A percentile compares a stretch with the other conserved stretches of the same genome.
These are phyloP conservation scores for Plasmodium vinckei DNA, from an alignment of 169 alveolate genomes.

Conservation along the genomic window DNA sequence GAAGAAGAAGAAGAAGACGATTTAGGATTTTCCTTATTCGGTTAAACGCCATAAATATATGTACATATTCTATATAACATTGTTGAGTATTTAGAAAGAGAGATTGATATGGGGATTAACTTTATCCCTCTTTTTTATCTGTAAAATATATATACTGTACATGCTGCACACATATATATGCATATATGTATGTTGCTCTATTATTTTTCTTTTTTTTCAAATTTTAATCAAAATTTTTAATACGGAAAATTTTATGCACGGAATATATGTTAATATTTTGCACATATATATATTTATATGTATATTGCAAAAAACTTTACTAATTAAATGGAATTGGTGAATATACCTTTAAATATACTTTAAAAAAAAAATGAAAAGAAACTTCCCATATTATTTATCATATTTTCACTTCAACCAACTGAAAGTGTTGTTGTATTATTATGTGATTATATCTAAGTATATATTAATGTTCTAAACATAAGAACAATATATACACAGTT, in stretches of 20 bases:
- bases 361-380: slow-evolving; percentile 3
- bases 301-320: background rate
- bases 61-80: background rate
- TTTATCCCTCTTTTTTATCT: background rate
- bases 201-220: background rate
- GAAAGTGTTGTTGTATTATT: too few species aligned
- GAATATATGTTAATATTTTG: too few species aligned
- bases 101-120: background rate
- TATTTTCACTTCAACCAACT: too few species aligned
- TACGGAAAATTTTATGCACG: background rate
- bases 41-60: slow-evolving; percentile 49
- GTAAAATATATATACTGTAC: background rate
- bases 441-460: too few species aligned
- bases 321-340: slow-evolving; percentile 7
- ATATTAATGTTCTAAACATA: too few species aligned
- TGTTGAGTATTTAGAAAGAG: background rate
- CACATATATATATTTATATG: background rate
- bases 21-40: slow-evolving; percentile 87
- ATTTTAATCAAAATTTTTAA: background rate
- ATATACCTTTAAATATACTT: slow-evolving; percentile 22
- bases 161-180: background rate
- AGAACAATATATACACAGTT: too few species aligned
- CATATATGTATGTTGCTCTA: background rate
- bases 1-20: slow-evolving; percentile 88
- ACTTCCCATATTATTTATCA: background rate